Conservation (phyloP, 345 rosid genomes). For the Chamaenerion angustifolium region DNA sequence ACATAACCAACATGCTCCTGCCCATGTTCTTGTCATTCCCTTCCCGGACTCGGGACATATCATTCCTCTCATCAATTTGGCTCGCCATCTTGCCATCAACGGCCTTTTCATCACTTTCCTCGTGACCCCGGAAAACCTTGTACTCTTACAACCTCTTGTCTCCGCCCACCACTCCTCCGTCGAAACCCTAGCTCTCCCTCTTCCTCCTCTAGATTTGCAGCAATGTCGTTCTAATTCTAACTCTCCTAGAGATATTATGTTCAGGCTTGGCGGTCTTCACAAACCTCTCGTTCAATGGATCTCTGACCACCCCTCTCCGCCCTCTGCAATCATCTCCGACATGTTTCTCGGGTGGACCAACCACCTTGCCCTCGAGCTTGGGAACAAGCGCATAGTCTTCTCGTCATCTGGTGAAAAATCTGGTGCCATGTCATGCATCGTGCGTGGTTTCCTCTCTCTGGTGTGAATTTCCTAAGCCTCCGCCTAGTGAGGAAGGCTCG, state of each 20-base stretch:
- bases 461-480: slow-evolving; percentile 14
- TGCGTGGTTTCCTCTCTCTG: slow-evolving; percentile 13
- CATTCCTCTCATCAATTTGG: slow-evolving; percentile 54
- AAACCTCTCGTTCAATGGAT: slow-evolving; percentile 28
- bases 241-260: neutral
- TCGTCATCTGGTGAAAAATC: slow-evolving; percentile 43
- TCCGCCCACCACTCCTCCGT: slow-evolving; percentile 17
- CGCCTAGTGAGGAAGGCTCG: neutral
- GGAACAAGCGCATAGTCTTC: slow-evolving; percentile 31
- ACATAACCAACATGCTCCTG: too few relatives aligned
- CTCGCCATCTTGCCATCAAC: slow-evolving; percentile 26
- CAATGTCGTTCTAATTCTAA: neutral
- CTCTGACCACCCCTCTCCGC: slow-evolving; percentile 27
- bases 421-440: slow-evolving; percentile 19
- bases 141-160: slow-evolving; percentile 25
- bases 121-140: slow-evolving; percentile 26
- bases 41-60: slow-evolving; percentile 49
- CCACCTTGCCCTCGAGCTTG: slow-evolving; percentile 27
- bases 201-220: neutral
- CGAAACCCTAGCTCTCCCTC: slow-evolving; percentile 20
- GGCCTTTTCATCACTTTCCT: slow-evolving; percentile 32
- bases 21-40: slow-evolving; percentile 39
- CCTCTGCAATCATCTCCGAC: slow-evolving; percentile 43
- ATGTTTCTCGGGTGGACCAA: slow-evolving; percentile 60
- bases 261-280: neutral